Base-by-base conservation (phyloP, 78 protist genomes). In the Dictyostelium firmibasis region DNA sequence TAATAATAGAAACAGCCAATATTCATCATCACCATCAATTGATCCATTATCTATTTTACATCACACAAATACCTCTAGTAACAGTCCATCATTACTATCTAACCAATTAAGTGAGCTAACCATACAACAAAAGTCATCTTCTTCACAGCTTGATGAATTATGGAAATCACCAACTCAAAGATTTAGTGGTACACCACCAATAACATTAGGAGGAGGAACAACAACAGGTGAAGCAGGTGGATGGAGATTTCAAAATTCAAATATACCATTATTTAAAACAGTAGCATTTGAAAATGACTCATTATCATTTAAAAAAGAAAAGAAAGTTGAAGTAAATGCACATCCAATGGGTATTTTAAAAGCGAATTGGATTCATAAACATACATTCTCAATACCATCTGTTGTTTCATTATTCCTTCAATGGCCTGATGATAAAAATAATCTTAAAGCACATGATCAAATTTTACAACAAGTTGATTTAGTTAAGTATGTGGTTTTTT, bases 331-430 rank as follows among this genome's bases (percentile, higher is more conserved):
- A 60, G 41, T 75, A 47, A 29, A 23, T 36, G 20, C 79, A 76
- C 74, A 57, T 31, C 94, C 94, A 67, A 13, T 11, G n/a, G 94
- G 94, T 69, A 81, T 89, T 2, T 2, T 89, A 16, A 89, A 81
- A n/a, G 86, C 94, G 5, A 89, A 89, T 69, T 89, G 94, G 94
- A 89, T 89, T n/a, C 94, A 81, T 47, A 89, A 89, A 47, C 86
- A 89, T 53, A 89, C 81, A 64, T 43, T 29, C 5, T 81, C 94
- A 25, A 16, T 89, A 3, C 94, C 94, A 41, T 78, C 94, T 0
- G 94, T 89, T 0, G 47, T 89, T 7, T 69, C 94, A 33, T 43
- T 89, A 29, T 89, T 89, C 31, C 10, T 89, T 38, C 94, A 89
- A 44, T 89, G 94, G 94, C 94, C 94, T 18, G 94, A 89, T 11